Base-by-base conservation (phyloP, 2,329 filamentous ascomycete genomes). In the Apiospora rasikravindrae region DNA sequence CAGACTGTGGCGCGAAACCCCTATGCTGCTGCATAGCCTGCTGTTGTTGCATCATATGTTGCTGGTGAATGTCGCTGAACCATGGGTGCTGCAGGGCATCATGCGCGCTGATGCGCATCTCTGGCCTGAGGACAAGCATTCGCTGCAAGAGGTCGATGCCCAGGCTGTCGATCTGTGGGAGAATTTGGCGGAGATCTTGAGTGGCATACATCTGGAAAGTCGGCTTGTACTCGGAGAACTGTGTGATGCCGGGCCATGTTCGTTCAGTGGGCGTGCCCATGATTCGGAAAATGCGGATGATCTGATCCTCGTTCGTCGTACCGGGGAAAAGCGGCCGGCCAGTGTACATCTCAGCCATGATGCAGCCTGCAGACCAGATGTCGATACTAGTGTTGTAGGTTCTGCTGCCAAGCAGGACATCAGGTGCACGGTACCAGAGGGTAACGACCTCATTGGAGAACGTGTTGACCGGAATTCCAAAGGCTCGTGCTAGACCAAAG, bases 321-420 rank as follows among this genome's bases (percentile, higher is more conserved):
- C 96, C 96, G 0, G 96, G 96, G 85, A 99, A 99, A 8, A 99
- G 88, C 0, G 96, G 96, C 24, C 96, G 90, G 4, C 96, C 96
- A 0, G 96, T 98, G 83, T 97, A 98, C 95, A 99, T 98, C 84
- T 99, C 96, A 13, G 96, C 96, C 96, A 99, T 98, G 86, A 99
- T 99, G 83, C 96, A 99, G 71, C 96, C 96, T 8, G 96, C 96
- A 8, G 94, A 98, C 96, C 96, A 99, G 81, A 99, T 98, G 80
- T 99, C 96, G 82, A 99, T 98, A 84, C 94, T 97, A n/a, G 96
- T 99, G 84, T 98, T 99, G 86, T 99, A 99, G 29, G 96, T 98
- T 76, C 96, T 88, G 78, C 93, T 96, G 70, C 96, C 96, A 66
- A 99, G 89, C 69, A 99, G 89, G 67, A 99, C 96, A 78, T 99